Base-by-base conservation (phyloP, 495 filamentous ascomycete genomes). In the Darksidea phi region DNA sequence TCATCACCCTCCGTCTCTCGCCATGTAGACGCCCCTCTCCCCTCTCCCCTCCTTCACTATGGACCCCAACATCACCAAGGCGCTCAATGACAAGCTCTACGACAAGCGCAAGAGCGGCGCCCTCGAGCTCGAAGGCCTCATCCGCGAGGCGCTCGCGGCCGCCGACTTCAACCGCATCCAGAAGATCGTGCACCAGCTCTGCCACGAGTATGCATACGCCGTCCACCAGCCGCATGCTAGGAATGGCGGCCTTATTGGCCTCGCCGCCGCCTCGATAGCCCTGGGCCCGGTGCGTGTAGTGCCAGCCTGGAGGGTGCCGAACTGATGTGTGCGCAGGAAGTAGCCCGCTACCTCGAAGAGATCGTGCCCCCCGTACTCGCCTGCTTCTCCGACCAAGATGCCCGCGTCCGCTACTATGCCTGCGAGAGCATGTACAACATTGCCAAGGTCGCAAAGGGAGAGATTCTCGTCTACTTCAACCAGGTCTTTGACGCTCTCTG, bases 401-500 rank as follows among this genome's bases (percentile, higher is more conserved):
- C 95, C 20, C 82, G 95, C 51, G 95, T 99, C 17, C 85, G 95
- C 54, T 99, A 99, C 72, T 99, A 99, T 74, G 95, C 95, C 47
- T 99, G 95, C 76, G 95, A 99, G 81, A 94, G 91, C 75, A 99
- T 99, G 95, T 99, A 99, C 73, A 99, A 99, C 69, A 97, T 99
- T 69, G 91, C 95, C 63, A 98, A 98, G 77, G 94, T 97, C 8
- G 94, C 95, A 21, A 99, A 99, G 73, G 95, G 95, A 45, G 95
- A 99, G 72, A 94, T 96, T 28, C 72, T 97, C 61, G 80, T 91
- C 20, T 97, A 95, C 76, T 99, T 97, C 76, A 97, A 99, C 72
- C 86, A 97, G 51, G 92, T 97, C 43, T 99, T 99, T 70, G 95
- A 97, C 75, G 91, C 94, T 11, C 73, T 99, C 42, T 94, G 91